Percentiles rank a stretch among this genome's conserved stretches.
Evolutionary conservation across 2,329 filamentous ascomycete genomes (phyloP).

Genomic region (Cephalotrichum gorgonifer): DNA sequence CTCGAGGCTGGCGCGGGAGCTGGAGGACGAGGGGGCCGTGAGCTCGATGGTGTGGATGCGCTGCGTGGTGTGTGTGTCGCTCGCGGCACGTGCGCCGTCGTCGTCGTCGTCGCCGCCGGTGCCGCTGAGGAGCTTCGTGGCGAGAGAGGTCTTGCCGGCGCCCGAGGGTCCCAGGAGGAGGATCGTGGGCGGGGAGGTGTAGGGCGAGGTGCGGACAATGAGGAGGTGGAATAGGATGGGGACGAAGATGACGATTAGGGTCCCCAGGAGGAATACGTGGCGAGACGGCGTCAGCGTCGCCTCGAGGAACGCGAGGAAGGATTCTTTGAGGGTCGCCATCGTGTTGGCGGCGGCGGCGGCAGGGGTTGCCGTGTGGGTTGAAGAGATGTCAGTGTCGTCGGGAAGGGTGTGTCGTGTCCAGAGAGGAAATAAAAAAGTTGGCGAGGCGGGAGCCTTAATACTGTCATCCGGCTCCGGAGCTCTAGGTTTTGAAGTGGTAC

Average conservation of each 20-base stretch:
- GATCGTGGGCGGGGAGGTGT: constrained; percentile 63
- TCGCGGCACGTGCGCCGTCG: constrained; percentile 26
- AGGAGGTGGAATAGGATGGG: constrained; percentile 70
- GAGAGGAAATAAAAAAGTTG: background rate
- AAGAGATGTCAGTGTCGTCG: background rate
- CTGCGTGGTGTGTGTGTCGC: constrained; percentile 50
- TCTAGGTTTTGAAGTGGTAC: background rate
- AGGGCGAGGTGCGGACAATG: constrained; percentile 57
- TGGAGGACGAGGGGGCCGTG: constrained; percentile 36
- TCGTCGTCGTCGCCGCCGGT: constrained; percentile 16
- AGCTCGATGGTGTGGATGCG: constrained; percentile 40
- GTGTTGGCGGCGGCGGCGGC: background rate
- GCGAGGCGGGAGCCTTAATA: background rate
- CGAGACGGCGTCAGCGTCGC: constrained; percentile 49
- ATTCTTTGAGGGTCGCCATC: constrained; percentile 21
- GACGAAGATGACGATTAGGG: constrained; percentile 59
- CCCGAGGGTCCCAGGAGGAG: constrained; percentile 73
- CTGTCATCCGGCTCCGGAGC: constrained; percentile 2
- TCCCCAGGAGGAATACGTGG: constrained; percentile 55
- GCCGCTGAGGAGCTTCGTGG: constrained; percentile 50
- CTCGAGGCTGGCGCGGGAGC: constrained; percentile 32
- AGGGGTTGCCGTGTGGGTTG: background rate
- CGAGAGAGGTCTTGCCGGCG: constrained; percentile 77
- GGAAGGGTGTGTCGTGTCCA: background rate
- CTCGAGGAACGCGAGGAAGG: constrained; percentile 32